phyloP scores from a whole-genome alignment of 257 asterid species.

The Asclepias syriaca region DNA sequence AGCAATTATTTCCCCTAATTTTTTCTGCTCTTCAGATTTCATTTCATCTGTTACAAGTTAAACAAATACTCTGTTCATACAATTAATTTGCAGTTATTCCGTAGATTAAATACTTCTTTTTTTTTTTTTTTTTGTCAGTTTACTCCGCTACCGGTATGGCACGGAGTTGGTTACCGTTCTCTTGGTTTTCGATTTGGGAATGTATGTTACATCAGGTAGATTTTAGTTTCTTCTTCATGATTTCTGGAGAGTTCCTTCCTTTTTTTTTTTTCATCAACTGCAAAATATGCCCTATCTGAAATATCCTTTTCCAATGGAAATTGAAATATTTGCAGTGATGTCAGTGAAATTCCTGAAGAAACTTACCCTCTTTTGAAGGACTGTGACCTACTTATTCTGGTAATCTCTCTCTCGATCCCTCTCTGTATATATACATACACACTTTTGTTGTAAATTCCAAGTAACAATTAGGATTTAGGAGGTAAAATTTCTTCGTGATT shows the following conservation, averaged over 20 bases:
- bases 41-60: background rate
- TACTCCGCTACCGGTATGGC: constrained; percentile 97
- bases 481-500: background rate
- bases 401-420: constrained; percentile 24
- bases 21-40: too few species aligned
- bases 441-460: too few species aligned
- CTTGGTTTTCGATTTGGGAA: constrained; percentile 96
- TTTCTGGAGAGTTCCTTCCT: background rate
- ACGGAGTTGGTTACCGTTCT: constrained; percentile 85
- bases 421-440: background rate
- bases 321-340: constrained; percentile 51
- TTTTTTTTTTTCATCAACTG: background rate
- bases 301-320: constrained; percentile 19
- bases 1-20: constrained; percentile 6
- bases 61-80: background rate
- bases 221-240: background rate
- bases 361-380: constrained; percentile 82
- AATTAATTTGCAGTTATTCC: background rate
- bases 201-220: constrained; percentile 84
- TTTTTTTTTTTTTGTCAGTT: constrained; percentile 35
- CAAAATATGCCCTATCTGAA: constrained; percentile 12
- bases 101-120: background rate
- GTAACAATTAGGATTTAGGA: too few species aligned
- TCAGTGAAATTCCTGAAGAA: constrained; percentile 91
- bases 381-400: constrained; percentile 90